A percentile compares a stretch with the other conserved stretches of the same genome.
phyloP scores from a whole-genome alignment of 1,284 basidiomycete species.

The Flammula alnicola region DNA sequence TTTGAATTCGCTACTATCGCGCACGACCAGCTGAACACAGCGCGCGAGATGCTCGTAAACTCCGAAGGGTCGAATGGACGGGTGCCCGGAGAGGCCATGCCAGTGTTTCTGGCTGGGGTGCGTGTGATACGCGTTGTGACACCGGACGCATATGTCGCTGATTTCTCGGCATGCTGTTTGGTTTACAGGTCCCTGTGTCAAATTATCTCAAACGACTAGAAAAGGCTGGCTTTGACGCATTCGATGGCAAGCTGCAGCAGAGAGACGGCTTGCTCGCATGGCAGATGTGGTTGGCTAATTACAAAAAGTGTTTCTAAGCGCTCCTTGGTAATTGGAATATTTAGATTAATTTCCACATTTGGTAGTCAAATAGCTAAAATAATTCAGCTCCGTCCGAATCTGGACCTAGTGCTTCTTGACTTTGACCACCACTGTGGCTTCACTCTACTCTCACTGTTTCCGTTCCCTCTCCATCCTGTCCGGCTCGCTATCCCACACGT shows the following conservation, averaged over 20 bases:
- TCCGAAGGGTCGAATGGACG: constrained; percentile 54
- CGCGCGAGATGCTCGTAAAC: constrained; percentile 73
- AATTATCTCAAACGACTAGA: constrained; percentile 80
- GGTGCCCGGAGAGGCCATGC: constrained; percentile 70
- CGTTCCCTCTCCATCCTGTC: constrained; percentile 7
- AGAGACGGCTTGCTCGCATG: constrained; percentile 89
- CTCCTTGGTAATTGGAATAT: constrained; percentile 29
- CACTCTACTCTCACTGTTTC: constrained; percentile 9
- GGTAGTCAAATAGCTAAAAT: constrained; percentile 45
- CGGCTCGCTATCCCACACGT: constrained; percentile 4
- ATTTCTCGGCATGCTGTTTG: too few species aligned
- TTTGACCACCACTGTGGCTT: constrained; percentile 28
- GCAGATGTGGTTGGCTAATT: constrained; percentile 80
- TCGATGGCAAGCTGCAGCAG: constrained; percentile 69
- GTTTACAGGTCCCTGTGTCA: constrained; percentile 71
- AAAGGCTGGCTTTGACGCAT: constrained; percentile 82
- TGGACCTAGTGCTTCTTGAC: constrained; percentile 28
- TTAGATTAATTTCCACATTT: constrained; percentile 32
- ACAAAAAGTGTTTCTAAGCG: constrained; percentile 59
- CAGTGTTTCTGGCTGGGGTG: constrained; percentile 81
- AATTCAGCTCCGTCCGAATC: constrained; percentile 48
- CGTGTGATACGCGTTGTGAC: constrained; percentile 38
- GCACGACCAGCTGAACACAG: constrained; percentile 89
- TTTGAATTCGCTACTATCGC: constrained; percentile 91
- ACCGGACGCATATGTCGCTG: constrained; percentile 16